A percentile compares a stretch with the other conserved stretches of the same genome.
Conservation (phyloP, 139 green algal species). For the Desmodesmus armatus region DNA sequence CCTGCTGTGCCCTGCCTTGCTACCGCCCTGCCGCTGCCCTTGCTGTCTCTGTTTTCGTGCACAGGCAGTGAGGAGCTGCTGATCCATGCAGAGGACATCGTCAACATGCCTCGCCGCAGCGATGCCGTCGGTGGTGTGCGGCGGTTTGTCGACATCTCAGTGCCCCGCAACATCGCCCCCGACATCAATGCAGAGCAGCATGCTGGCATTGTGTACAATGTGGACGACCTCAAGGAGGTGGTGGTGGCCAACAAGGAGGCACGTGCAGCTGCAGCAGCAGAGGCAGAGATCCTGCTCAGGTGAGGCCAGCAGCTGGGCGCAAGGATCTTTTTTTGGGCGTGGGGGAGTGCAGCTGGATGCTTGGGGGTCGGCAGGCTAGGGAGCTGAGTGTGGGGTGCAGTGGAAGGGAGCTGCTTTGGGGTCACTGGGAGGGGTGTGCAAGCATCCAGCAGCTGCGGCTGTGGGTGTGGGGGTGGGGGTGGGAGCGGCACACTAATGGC, state of each 20-base stretch:
- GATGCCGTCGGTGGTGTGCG: conserved; percentile 87
- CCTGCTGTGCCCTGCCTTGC: not conserved
- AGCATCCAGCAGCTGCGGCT: too few relatives aligned
- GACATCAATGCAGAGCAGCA: conserved; percentile 78
- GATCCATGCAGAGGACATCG: conserved; percentile 78
- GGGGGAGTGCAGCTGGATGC: too few relatives aligned
- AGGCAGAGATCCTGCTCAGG: conserved; percentile 69
- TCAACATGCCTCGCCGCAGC: conserved; percentile 64
- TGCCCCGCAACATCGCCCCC: conserved; percentile 95
- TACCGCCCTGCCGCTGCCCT: not conserved
- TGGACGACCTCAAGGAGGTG: conserved; percentile 99
- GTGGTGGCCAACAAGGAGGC: conserved; percentile 96
- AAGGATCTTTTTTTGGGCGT: too few relatives aligned
- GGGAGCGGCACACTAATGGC: too few relatives aligned
- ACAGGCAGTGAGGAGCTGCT: conserved; percentile 86
- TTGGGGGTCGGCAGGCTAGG: too few relatives aligned
- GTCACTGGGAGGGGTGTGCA: too few relatives aligned
- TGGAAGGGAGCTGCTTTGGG: too few relatives aligned
- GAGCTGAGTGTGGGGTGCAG: too few relatives aligned
- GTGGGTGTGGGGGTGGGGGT: too few relatives aligned
- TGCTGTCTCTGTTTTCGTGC: not conserved
- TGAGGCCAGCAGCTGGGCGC: too few relatives aligned
- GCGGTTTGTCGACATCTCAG: conserved; percentile 98
- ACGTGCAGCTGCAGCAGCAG: conserved; percentile 76
- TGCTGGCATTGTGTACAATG: conserved; percentile 94